Conservation (phyloP, 2,329 filamentous ascomycete species). For the Epichloe brachyelytri region DNA sequence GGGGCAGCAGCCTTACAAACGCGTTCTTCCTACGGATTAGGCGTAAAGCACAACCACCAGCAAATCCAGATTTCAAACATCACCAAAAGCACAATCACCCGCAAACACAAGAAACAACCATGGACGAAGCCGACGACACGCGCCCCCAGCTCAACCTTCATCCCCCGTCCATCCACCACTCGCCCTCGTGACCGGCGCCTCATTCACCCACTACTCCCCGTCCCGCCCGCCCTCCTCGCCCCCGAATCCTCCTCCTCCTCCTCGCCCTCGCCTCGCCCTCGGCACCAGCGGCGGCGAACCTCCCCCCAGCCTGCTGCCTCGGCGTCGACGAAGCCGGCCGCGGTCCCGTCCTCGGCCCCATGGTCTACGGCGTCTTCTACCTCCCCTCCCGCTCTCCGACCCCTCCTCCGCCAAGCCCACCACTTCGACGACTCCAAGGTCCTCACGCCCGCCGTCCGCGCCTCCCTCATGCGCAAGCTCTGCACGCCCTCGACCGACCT, state of each 20-base stretch:
- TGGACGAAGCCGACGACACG: constrained; percentile 4
- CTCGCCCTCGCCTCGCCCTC: constrained; percentile 16
- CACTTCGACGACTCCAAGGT: constrained; percentile 95
- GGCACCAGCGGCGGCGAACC: neutral
- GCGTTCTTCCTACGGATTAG: constrained; percentile 4
- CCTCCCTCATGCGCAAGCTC: constrained; percentile 53
- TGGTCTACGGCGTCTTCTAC: constrained; percentile 60
- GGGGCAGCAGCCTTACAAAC: constrained; percentile 1
- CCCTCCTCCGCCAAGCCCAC: constrained; percentile 63
- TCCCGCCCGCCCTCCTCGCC: constrained; percentile 46
- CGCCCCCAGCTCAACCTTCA: constrained; percentile 27
- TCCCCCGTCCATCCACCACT: constrained; percentile 53
- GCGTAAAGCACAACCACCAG: constrained; percentile 1
- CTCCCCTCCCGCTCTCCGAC: constrained; percentile 57
- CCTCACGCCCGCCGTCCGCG: constrained; percentile 67
- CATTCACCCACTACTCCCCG: constrained; percentile 60
- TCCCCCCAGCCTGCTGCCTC: constrained; percentile 47
- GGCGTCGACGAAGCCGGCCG: constrained; percentile 91
- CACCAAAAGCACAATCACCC: neutral
- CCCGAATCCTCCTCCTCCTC: constrained; percentile 20
- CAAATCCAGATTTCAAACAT: neutral
- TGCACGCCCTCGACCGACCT: constrained; percentile 49
- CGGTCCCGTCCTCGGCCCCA: constrained; percentile 78
- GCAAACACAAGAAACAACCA: neutral
- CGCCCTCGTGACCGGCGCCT: constrained; percentile 48